These are phyloP conservation scores for Tricholoma terreum DNA, from an alignment of 768 basidiomycete species.

Conservation along the genomic window DNA sequence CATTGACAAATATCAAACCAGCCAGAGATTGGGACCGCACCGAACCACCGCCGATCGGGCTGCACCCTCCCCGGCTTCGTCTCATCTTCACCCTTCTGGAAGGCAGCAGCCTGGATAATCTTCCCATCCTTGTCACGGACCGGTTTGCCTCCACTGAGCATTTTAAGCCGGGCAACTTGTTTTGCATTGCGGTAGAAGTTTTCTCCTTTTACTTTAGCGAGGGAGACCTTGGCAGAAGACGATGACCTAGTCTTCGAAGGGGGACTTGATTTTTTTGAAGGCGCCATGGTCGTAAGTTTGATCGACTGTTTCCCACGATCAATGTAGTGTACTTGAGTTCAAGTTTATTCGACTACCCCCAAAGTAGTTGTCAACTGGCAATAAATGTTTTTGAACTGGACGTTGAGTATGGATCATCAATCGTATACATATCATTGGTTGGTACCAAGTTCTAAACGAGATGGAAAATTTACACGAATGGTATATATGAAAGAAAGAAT, in stretches of 20 bases:
- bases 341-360: neutral
- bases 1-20: constrained; percentile 4
- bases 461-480: neutral
- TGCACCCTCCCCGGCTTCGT: constrained; percentile 87
- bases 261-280: constrained; percentile 33
- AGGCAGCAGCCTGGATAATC: constrained; percentile 89
- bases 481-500: constrained; percentile 18
- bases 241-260: constrained; percentile 42
- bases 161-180: constrained; percentile 76
- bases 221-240: constrained; percentile 49
- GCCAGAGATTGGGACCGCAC: constrained; percentile 43
- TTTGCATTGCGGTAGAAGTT: constrained; percentile 99
- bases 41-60: constrained; percentile 97
- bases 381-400: no score
- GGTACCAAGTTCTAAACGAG: no score
- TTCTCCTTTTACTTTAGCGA: constrained; percentile 84
- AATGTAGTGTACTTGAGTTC: neutral
- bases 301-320: constrained; percentile 15
- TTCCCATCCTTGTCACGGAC: constrained; percentile 90
- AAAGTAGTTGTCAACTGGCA: no score
- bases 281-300: constrained; percentile 31
- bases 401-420: neutral
- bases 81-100: constrained; percentile 94
- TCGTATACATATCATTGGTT: neutral
- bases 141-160: constrained; percentile 91